Evolutionary conservation across 306 rosid genomes (phyloP).

Genomic region (Prunus mume): DNA sequence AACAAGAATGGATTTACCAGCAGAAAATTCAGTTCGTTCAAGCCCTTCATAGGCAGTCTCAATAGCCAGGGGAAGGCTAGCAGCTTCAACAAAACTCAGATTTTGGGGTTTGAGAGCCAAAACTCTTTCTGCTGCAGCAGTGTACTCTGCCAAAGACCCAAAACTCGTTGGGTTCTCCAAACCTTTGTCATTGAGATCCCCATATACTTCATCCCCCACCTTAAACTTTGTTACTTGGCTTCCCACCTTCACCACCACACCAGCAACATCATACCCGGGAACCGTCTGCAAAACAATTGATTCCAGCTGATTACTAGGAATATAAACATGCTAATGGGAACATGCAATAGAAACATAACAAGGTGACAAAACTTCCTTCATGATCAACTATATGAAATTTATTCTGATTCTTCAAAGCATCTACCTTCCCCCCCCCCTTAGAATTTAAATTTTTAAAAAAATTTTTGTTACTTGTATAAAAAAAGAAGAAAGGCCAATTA

Average conservation of each 20-base stretch:
- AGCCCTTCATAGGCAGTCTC: conserved; percentile 73
- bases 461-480: too few species aligned
- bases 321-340: too few species aligned
- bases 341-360: background rate
- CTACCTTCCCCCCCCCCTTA: too few species aligned
- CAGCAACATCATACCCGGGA: conserved; percentile 70
- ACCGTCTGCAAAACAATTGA: conserved; percentile 32
- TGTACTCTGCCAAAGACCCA: conserved; percentile 75
- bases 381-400: background rate
- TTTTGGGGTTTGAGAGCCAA: conserved; percentile 61
- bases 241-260: conserved; percentile 66
- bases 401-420: background rate
- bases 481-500: background rate
- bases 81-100: conserved; percentile 74
- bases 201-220: conserved; percentile 71
- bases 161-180: conserved; percentile 28
- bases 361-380: background rate
- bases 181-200: conserved; percentile 48
- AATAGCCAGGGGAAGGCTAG: conserved; percentile 66
- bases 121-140: conserved; percentile 53
- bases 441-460: too few species aligned
- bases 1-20: conserved; percentile 63
- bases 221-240: conserved; percentile 53
- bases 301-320: background rate
- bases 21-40: conserved; percentile 36